A percentile compares a stretch with the other conserved stretches of the same genome.
phyloP scores from a whole-genome alignment of 495 filamentous ascomycete species.

The Hypoxylon fragiforme region DNA sequence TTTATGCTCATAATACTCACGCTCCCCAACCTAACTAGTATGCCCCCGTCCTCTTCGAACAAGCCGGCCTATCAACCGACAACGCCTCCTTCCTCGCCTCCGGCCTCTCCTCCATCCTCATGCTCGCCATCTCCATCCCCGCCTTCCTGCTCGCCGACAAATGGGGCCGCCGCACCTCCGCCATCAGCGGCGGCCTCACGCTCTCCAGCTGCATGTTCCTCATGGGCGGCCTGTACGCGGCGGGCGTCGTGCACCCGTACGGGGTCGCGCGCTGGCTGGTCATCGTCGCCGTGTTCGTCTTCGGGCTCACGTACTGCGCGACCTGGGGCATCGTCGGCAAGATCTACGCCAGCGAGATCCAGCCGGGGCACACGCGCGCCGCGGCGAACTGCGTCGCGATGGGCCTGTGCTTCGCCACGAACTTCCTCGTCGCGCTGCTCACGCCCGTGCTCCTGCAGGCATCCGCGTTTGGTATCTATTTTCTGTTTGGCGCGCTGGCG shows the following conservation, averaged over 20 bases:
- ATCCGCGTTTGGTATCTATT: slow-evolving; percentile 61
- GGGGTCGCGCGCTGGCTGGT: slow-evolving; percentile 60
- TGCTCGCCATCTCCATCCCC: slow-evolving; percentile 51
- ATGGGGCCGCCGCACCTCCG: slow-evolving; percentile 64
- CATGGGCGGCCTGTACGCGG: slow-evolving; percentile 52
- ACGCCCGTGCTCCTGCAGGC: slow-evolving; percentile 64
- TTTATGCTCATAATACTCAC: not conserved
- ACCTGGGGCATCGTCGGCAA: slow-evolving; percentile 61
- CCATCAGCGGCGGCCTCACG: slow-evolving; percentile 58
- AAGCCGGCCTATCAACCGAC: slow-evolving; percentile 49
- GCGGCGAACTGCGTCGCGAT: slow-evolving; percentile 54
- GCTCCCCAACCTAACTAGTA: slow-evolving; percentile 49
- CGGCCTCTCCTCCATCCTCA: slow-evolving; percentile 55
- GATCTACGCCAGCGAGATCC: slow-evolving; percentile 61
- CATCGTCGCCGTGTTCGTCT: slow-evolving; percentile 53
- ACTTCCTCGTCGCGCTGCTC: slow-evolving; percentile 67
- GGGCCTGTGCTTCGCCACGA: slow-evolving; percentile 42
- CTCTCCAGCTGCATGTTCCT: slow-evolving; percentile 46
- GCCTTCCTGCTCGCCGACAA: slow-evolving; percentile 61
- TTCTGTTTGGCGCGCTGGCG: slow-evolving; percentile 57
- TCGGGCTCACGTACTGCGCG: slow-evolving; percentile 38
- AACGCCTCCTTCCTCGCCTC: slow-evolving; percentile 56
- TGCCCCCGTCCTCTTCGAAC: slow-evolving; percentile 55
- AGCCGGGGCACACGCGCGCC: slow-evolving; percentile 57
- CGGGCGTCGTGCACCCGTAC: slow-evolving; percentile 47